Conservation (phyloP, 1,139 yeast species). For the Diutina neorugosa region DNA sequence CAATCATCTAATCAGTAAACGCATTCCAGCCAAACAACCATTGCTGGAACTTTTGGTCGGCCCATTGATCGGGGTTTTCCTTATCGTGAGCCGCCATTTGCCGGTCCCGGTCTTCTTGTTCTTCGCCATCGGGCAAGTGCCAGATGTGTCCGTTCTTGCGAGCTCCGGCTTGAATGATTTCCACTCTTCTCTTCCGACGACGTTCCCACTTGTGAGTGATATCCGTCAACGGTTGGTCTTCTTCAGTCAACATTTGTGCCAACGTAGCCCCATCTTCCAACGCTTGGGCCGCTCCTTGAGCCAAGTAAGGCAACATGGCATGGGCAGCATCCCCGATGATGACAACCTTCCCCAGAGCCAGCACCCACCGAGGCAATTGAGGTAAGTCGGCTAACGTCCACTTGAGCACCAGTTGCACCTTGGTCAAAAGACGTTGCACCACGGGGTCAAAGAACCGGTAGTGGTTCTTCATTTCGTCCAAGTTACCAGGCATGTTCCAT, state of each 20-base stretch:
- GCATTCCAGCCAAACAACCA: conserved; percentile 3
- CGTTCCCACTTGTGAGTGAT: conserved; percentile 1
- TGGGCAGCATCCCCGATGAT: conserved; percentile 7
- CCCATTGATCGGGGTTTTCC: neutral
- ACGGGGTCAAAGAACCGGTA: conserved; percentile 20
- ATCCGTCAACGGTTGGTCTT: neutral
- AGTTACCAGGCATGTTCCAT: conserved; percentile 1
- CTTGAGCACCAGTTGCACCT: conserved; percentile 14
- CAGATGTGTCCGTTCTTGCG: conserved; percentile 4
- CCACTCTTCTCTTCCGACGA: neutral
- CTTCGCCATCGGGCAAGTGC: conserved; percentile 4
- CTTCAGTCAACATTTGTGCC: neutral
- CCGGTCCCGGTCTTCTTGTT: conserved; percentile 5
- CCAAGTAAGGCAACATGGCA: conserved; percentile 6
- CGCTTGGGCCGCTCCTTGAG: conserved; percentile 7
- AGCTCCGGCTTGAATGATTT: conserved; percentile 3
- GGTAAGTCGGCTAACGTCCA: conserved; percentile 18
- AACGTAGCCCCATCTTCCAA: conserved; percentile 11
- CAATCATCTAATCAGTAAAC: neutral
- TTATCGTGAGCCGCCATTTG: neutral
- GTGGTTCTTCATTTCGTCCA: conserved; percentile 14
- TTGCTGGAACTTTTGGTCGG: neutral
- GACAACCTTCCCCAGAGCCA: conserved; percentile 5
- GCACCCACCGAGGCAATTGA: conserved; percentile 14
- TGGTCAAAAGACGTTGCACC: conserved; percentile 12